Evolutionary conservation across 139 green algal species (phyloP), one percentile per base, ranked within the genome.

Genomic region (Asterochloris erici): DNA sequence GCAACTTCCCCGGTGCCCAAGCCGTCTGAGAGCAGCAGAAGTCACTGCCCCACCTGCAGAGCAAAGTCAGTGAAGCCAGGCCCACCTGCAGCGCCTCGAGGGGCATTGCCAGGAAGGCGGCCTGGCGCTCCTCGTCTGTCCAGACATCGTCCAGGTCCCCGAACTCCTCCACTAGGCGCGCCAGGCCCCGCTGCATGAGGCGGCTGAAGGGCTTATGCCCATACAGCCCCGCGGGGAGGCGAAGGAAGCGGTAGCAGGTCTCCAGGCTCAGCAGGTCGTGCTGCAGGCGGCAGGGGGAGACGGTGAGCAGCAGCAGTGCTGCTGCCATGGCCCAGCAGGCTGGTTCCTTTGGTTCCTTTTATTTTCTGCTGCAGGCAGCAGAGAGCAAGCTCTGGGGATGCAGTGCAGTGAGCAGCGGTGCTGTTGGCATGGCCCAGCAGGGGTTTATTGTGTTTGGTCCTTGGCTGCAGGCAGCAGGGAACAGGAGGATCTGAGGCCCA

Each of bases 111-210:
- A 80, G 76, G 14, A 80, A 80, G 9, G 21, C 24, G 19, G 76
- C 60, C 60, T 80, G 76, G 24, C 68, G 61, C 60, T 26, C 38
- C 47, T 80, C 76, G 23, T 69, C 68, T 14, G 47, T 70, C 76
- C 76, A 80, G 6, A 80, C 76, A 24, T 61, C 76, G 23, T 80
- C 76, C 60, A 80, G 23, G 60, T 80, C 76, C 47, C 68, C 76
- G 60, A 80, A 80, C 60, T 80, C 76, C 47, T 61, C 76, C 47
- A 28, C 14, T 0, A 80, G 60, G 13, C 76, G 27, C 26, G 76
- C 47, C 24, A 62, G 68, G n/a, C 60, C 76, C 47, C 23, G 60
- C 76, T 80, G 76, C 54, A 80, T 62, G 19, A 80, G 60, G 13
- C 68, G 76, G 19, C 14, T 27, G n/a, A 80, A 80, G 21, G 76